phyloP scores from a whole-genome alignment of 2,329 filamentous ascomycete species.

The Trichothecium sympodiale region DNA sequence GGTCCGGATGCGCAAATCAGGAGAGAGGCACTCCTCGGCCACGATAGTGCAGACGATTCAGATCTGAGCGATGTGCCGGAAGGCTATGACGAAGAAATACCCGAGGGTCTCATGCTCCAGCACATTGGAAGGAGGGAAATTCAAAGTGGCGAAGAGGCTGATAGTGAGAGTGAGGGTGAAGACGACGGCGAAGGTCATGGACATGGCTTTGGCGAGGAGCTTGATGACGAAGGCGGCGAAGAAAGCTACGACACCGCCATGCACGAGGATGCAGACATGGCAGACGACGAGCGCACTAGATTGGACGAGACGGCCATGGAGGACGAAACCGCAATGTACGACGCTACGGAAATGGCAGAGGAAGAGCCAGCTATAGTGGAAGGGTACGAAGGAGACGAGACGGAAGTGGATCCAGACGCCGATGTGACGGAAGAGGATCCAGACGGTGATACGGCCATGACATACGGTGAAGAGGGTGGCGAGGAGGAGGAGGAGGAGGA shows the following conservation, averaged over 20 bases:
- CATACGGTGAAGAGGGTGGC: constrained; percentile 6
- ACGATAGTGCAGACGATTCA: constrained; percentile 49
- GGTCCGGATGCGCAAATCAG: constrained; percentile 27
- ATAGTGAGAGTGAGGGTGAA: constrained; percentile 23
- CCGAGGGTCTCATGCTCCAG: constrained; percentile 40
- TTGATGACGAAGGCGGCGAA: constrained; percentile 10
- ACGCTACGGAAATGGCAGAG: constrained; percentile 9
- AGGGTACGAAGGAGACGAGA: constrained; percentile 9
- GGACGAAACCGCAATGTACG: constrained; percentile 4
- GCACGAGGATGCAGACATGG: constrained; percentile 3
- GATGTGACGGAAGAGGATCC: constrained; percentile 11
- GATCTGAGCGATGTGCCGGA: constrained; percentile 55
- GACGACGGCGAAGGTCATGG: too few relatives aligned
- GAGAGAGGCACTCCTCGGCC: constrained; percentile 20
- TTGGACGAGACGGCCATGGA: constrained; percentile 6
- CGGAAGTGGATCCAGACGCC: constrained; percentile 8
- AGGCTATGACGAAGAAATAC: constrained; percentile 46
- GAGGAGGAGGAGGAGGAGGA: constrained; percentile 9
- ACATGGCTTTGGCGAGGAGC: too few relatives aligned
- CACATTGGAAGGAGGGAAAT: constrained; percentile 24
- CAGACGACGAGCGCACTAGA: constrained; percentile 3
- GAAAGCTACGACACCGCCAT: constrained; percentile 3
- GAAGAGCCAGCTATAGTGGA: constrained; percentile 8
- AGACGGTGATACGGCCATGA: constrained; percentile 13
- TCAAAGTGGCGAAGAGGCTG: constrained; percentile 22